These are phyloP conservation scores for Aspergillus sp. DNA, from an alignment of 2,329 filamentous ascomycete species.

Conservation along the genomic window DNA sequence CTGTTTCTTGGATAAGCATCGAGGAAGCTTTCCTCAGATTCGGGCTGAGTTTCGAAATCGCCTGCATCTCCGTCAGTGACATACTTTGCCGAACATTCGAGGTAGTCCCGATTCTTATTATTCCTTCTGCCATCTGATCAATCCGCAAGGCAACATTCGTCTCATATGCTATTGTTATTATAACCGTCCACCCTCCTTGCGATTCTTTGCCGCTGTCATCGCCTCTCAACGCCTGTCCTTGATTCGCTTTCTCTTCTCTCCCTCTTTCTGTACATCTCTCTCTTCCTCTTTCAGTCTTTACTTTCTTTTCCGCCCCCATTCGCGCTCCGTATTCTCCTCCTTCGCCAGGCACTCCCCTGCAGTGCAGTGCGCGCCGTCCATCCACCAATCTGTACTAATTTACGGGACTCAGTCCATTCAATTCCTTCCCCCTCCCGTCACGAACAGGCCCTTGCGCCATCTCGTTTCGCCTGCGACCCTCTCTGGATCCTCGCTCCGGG, in stretches of 20 bases:
- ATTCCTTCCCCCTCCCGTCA: conserved; percentile 2
- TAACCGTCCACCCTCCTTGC: conserved; percentile 4
- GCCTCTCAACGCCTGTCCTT: background rate
- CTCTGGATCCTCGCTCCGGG: conserved; percentile 2
- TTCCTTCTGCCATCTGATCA: conserved; percentile 11
- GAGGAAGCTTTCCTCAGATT: conserved; percentile 6
- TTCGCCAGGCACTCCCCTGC: background rate
- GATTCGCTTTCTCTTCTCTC: background rate
- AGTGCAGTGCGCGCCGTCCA: background rate
- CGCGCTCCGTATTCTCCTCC: background rate
- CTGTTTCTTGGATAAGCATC: conserved; percentile 4
- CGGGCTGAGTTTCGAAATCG: conserved; percentile 13
- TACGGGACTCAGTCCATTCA: background rate
- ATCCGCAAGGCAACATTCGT: background rate
- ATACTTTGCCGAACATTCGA: background rate
- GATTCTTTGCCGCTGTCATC: conserved; percentile 3
- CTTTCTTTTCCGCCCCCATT: background rate
- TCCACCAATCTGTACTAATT: conserved; percentile 7
- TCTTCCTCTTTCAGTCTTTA: background rate
- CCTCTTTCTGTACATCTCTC: background rate
- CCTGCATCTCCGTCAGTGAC: conserved; percentile 18
- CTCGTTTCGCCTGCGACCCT: background rate
- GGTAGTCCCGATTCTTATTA: conserved; percentile 19
- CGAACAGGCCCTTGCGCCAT: conserved; percentile 3
- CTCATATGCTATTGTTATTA: background rate